These are phyloP conservation scores for Astrothelium macrocarpum DNA, from an alignment of 495 filamentous ascomycete genomes.

Conservation along the genomic window DNA sequence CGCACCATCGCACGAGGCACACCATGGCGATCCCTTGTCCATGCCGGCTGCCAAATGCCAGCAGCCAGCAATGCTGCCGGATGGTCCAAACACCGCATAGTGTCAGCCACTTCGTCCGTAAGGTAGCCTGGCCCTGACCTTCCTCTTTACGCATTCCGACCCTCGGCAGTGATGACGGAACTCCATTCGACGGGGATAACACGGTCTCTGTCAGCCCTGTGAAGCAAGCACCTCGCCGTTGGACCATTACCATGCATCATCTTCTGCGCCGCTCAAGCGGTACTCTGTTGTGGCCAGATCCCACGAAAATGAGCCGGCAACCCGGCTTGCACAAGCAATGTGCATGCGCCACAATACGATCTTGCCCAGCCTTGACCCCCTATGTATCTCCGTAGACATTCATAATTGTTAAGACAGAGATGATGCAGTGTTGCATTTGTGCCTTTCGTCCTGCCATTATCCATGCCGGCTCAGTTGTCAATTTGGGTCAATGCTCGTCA, in stretches of 20 bases:
- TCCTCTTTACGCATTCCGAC: not conserved
- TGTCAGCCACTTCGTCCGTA: slow-evolving; percentile 1
- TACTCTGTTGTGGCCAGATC: not conserved
- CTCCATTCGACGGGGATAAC: not conserved
- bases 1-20: too few species aligned
- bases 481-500: too few species aligned
- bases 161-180: not conserved
- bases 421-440: not conserved
- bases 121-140: not conserved
- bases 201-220: not conserved
- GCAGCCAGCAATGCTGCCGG: not conserved
- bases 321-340: not conserved
- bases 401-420: too few species aligned
- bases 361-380: not conserved
- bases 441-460: not conserved
- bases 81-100: not conserved
- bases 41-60: too few species aligned
- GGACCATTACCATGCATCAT: not conserved
- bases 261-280: not conserved
- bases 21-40: too few species aligned
- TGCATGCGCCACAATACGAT: not conserved
- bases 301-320: not conserved
- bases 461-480: too few species aligned
- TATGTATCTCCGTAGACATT: too few species aligned
- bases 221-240: not conserved